These are phyloP conservation scores for Arabidopsis lyrata DNA, from an alignment of 441 rosid species.

Conservation along the genomic window DNA sequence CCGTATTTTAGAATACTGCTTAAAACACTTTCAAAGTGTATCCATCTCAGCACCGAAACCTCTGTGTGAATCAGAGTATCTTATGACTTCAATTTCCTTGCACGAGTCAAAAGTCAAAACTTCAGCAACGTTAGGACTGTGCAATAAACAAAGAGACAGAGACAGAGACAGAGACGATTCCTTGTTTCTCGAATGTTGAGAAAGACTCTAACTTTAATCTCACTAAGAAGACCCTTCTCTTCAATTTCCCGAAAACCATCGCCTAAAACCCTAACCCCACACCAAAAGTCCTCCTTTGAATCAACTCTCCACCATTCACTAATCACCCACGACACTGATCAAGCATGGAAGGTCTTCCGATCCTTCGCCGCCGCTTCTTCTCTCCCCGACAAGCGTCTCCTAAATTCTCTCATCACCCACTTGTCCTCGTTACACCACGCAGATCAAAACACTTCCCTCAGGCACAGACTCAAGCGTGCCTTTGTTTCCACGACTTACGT, in stretches of 20 bases:
- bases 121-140: neutral
- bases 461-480: constrained; percentile 87
- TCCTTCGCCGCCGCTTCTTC: constrained; percentile 59
- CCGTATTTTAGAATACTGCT: too few relatives aligned
- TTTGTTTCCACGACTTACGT: constrained; percentile 79
- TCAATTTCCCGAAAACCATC: constrained; percentile 48
- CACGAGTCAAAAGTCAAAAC: neutral
- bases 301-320: constrained; percentile 69
- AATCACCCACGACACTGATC: constrained; percentile 58
- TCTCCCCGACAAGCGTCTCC: constrained; percentile 64
- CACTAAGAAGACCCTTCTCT: constrained; percentile 45
- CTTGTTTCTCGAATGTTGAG: constrained; percentile 56
- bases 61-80: too few relatives aligned
- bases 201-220: constrained; percentile 42
- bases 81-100: too few relatives aligned
- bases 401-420: constrained; percentile 74
- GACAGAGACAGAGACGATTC: neutral
- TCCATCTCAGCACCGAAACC: too few relatives aligned
- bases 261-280: constrained; percentile 46
- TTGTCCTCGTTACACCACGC: constrained; percentile 47
- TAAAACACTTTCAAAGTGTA: too few relatives aligned
- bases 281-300: constrained; percentile 56
- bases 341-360: constrained; percentile 90
- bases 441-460: neutral
- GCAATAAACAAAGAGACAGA: neutral